Base-by-base conservation (phyloP, 2,329 filamentous ascomycete species). In the Pseudohalonectria lignicola region DNA sequence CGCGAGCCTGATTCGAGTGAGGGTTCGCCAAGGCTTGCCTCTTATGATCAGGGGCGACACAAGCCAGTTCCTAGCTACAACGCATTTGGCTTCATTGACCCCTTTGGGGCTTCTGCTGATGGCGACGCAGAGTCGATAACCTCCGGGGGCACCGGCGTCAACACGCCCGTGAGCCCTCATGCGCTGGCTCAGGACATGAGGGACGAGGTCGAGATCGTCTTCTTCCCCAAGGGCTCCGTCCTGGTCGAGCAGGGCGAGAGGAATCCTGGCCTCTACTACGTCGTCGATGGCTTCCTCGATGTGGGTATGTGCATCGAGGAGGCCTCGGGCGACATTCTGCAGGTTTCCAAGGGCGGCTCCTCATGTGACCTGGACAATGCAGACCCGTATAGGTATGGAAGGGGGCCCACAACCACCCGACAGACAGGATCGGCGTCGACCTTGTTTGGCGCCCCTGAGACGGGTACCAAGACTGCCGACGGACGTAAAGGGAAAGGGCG, bases 241-340 rank as follows among this genome's bases (percentile, higher is more conserved):
- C 70, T 98, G 13, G 88, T 98, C 0, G 92, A 98, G 53, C 88
- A 96, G 61, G 90, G 92, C 9, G 92, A 98, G 56, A 76, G 92
- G n/a, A 94, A 93, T 49, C 92, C 92, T 0, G 92, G 92, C 0
- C 59, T 98, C 1, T 98, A 98, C 62, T 98, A 98, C 59, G 90
- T 98, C 3, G 83, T 98, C 36, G 92, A 98, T 55, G 92, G 92
- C 0, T 98, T 98, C 50, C 64, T 98, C 26, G 92, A 98, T 51
- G 88, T 96, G 31, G 87, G 86, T 43, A 81, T 93, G n/a, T 79
- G 85, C 2, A 66, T 76, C 0, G 76, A 80, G 30, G 77, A 82
- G n/a, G 49, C 57, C 0, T 53, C 59, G 0, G 53, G 53, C 11
- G 61, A 64, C 42, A 64, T 68, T 4, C 45, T 67, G 6, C 61